These are phyloP conservation scores for Cercospora janseana DNA, from an alignment of 2,329 filamentous ascomycete genomes.

Conservation along the genomic window DNA sequence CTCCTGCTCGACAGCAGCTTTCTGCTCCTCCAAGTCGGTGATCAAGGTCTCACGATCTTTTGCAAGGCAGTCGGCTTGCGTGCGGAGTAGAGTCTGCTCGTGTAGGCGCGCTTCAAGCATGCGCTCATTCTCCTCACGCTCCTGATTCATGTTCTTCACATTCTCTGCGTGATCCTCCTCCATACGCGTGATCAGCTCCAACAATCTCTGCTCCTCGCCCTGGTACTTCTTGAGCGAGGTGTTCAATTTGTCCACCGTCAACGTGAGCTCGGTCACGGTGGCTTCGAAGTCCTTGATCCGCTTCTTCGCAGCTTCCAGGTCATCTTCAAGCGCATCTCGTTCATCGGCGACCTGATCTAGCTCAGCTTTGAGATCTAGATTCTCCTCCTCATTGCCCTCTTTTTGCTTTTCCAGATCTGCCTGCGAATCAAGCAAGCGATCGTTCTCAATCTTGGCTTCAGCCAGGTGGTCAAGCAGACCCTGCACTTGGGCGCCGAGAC, in stretches of 20 bases:
- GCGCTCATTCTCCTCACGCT: conserved; percentile 39
- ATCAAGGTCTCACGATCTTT: conserved; percentile 42
- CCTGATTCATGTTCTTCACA: conserved; percentile 42
- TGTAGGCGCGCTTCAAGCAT: conserved; percentile 41
- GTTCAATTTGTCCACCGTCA: conserved; percentile 39
- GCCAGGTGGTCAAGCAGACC: conserved; percentile 44
- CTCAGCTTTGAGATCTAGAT: conserved; percentile 39
- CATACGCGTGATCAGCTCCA: conserved; percentile 40
- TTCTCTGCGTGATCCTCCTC: conserved; percentile 41
- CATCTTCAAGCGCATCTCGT: conserved; percentile 25
- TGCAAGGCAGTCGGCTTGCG: conserved; percentile 41
- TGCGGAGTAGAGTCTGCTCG: conserved; percentile 40
- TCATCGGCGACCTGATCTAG: conserved; percentile 37
- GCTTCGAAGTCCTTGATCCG: conserved; percentile 27
- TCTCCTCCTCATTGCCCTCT: conserved; percentile 36
- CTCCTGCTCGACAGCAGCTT: conserved; percentile 40
- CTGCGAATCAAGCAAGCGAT: conserved; percentile 40
- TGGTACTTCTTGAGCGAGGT: conserved; percentile 42
- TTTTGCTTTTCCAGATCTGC: conserved; percentile 42
- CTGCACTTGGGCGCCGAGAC: conserved; percentile 41
- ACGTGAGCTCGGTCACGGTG: conserved; percentile 39
- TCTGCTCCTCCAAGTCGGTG: conserved; percentile 40
- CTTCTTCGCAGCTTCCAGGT: conserved; percentile 29
- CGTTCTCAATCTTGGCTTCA: conserved; percentile 37
- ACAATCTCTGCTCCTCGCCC: conserved; percentile 40